Conservation (phyloP, 208 protist species). For the Trypanosomatidae sp. region DNA sequence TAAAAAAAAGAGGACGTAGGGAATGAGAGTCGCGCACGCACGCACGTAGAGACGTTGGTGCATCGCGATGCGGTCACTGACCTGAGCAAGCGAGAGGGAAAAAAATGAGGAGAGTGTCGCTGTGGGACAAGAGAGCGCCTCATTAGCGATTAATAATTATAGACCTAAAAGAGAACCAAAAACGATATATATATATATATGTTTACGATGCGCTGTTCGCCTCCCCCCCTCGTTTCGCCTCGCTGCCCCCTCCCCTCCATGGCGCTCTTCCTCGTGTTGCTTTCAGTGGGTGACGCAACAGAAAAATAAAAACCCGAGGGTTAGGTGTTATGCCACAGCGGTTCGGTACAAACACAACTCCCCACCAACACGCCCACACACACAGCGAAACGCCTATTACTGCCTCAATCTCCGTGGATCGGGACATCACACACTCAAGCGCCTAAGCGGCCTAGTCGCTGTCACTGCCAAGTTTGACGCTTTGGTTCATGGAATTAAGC, state of each 20-base stretch:
- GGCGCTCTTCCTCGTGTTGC: background rate
- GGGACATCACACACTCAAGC: background rate
- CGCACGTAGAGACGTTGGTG: background rate
- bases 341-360: background rate
- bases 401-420: background rate
- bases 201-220: background rate
- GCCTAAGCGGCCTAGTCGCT: conserved; percentile 36
- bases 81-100: background rate
- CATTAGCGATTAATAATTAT: conserved; percentile 5
- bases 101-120: background rate
- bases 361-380: background rate
- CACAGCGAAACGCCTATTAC: background rate
- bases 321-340: background rate
- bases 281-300: too few relatives aligned
- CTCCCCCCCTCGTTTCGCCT: background rate
- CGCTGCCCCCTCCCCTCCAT: background rate
- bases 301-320: background rate
- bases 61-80: background rate
- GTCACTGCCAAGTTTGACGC: conserved; percentile 77
- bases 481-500: conserved; percentile 53
- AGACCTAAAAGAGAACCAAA: background rate
- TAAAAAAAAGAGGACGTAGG: background rate
- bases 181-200: background rate
- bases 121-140: background rate
- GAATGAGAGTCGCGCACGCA: background rate